A percentile compares a stretch with the other conserved stretches of the same genome.
These are phyloP conservation scores for Lomentospora prolificans DNA, from an alignment of 2,329 filamentous ascomycete species.

Conservation along the genomic window DNA sequence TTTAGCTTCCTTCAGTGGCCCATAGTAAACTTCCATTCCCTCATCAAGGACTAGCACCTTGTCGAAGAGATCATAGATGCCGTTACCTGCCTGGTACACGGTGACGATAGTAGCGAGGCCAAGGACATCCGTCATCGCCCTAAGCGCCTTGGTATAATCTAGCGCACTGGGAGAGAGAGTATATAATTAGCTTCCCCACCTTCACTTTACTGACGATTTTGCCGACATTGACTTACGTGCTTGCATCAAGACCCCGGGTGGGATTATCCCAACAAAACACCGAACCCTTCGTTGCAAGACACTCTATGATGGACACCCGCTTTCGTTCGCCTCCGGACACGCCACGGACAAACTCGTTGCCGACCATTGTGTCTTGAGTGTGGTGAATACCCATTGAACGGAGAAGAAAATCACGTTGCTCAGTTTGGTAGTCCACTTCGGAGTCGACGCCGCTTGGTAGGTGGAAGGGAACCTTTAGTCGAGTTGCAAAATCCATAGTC, in stretches of 20 bases:
- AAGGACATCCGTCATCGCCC: conserved; percentile 53
- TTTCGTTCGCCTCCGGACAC: conserved; percentile 61
- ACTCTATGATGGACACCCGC: conserved; percentile 59
- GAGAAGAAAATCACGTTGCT: conserved; percentile 45
- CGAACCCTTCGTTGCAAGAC: conserved; percentile 44
- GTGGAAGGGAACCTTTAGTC: conserved; percentile 43
- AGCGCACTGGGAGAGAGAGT: no score
- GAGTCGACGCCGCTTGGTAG: conserved; percentile 32
- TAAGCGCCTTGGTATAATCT: conserved; percentile 49
- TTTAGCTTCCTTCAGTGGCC: conserved; percentile 44
- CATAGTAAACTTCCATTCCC: conserved; percentile 57
- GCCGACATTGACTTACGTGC: no score
- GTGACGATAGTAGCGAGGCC: conserved; percentile 53
- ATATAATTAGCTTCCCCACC: no score
- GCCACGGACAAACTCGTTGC: conserved; percentile 55
- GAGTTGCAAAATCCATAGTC: conserved; percentile 61
- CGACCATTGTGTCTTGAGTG: conserved; percentile 55
- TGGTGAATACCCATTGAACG: conserved; percentile 48
- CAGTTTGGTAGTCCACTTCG: conserved; percentile 35
- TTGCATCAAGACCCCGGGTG: conserved; percentile 56
- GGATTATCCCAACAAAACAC: conserved; percentile 61
- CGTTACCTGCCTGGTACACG: conserved; percentile 61
- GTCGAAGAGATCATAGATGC: conserved; percentile 60
- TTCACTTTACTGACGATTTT: no score
- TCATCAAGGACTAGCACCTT: conserved; percentile 60